Base-by-base conservation (phyloP, 148 eudicot species). In the Rhododendron molle region DNA sequence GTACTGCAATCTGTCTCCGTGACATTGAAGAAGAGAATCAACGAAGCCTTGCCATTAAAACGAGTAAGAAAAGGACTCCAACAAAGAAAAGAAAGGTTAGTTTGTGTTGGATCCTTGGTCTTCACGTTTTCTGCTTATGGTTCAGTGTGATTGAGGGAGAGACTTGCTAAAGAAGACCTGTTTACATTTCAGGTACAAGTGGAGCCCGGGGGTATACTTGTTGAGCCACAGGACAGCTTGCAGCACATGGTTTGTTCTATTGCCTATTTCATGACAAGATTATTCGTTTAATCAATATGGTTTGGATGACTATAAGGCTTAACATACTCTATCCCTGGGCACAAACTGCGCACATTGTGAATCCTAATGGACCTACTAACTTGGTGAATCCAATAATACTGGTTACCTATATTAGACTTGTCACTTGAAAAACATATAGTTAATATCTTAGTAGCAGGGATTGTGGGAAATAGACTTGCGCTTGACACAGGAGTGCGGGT, bases 71-170 rank as follows among this genome's bases (percentile, higher is more conserved):
- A 82, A 89, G 81, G 80, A 85, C 81, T 82, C 71, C 89, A 74
- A 89, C 83, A 86, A 92, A 89, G 89, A 92, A 89, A 88, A 88
- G 91, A 83, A 92, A 92, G 93, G 93, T 92, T 80, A 71, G 93
- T 82, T 49, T n/a, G 49, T 28, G 20, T 81, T 80, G 67, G n/a
- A 74, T 65, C 69, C 10, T n/a, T 60, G 36, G 40, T 73, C 26
- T 79, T 74, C 7, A 47, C 56, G 52, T 50, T 32, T 54, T 56
- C 16, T 20, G 2, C 26, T 11, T 60, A 23, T 40, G 40, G 58
- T 54, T 30, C 7, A 20, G 47, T 30, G 56, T 47, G 79, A 9
- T 47, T 28, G 86, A 7, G 13, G 26, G 83, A 26, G 83, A 60
- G 18, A 85, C 18, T 11, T 34, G 15, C 50, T 85, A 85, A 81